Conservation (phyloP, 2,329 filamentous ascomycete genomes). For the Pseudogymnoascus sp. region DNA sequence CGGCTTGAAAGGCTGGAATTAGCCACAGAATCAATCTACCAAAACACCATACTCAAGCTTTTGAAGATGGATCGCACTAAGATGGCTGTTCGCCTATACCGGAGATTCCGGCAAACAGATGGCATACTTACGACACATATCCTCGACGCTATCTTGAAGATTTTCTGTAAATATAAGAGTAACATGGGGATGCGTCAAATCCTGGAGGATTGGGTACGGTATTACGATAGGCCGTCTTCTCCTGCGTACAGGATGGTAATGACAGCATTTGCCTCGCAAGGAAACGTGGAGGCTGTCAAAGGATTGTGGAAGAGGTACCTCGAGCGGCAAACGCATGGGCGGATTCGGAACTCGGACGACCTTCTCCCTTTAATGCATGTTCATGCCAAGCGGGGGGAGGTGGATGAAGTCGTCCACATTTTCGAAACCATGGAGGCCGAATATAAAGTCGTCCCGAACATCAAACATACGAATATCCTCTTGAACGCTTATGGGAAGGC, state of each 20-base stretch:
- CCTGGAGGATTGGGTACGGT: slow-evolving; percentile 30
- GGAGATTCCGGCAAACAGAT: slow-evolving; percentile 14
- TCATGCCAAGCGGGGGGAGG: slow-evolving; percentile 60
- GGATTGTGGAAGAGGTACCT: slow-evolving; percentile 35
- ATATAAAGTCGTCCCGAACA: slow-evolving; percentile 48
- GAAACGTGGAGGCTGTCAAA: slow-evolving; percentile 36
- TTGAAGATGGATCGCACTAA: slow-evolving; percentile 15
- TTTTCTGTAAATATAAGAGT: slow-evolving; percentile 25
- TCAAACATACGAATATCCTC: slow-evolving; percentile 65
- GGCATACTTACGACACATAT: slow-evolving; percentile 15
- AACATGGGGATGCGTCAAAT: slow-evolving; percentile 30
- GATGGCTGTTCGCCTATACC: slow-evolving; percentile 20
- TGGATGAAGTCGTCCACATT: slow-evolving; percentile 47
- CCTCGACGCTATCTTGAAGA: slow-evolving; percentile 25
- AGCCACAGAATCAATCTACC: slow-evolving; percentile 14
- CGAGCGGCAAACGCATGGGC: slow-evolving; percentile 10
- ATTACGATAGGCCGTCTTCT: slow-evolving; percentile 22
- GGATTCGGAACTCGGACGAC: slow-evolving; percentile 16
- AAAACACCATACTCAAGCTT: slow-evolving; percentile 16
- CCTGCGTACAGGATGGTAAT: slow-evolving; percentile 28
- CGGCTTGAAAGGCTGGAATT: neutral
- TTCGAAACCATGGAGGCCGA: slow-evolving; percentile 53
- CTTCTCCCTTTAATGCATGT: slow-evolving; percentile 58
- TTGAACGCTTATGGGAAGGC: slow-evolving; percentile 61
- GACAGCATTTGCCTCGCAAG: slow-evolving; percentile 36